Base-by-base conservation (phyloP, 306 rosid genomes). In the Oemleria cerasiformis region DNA sequence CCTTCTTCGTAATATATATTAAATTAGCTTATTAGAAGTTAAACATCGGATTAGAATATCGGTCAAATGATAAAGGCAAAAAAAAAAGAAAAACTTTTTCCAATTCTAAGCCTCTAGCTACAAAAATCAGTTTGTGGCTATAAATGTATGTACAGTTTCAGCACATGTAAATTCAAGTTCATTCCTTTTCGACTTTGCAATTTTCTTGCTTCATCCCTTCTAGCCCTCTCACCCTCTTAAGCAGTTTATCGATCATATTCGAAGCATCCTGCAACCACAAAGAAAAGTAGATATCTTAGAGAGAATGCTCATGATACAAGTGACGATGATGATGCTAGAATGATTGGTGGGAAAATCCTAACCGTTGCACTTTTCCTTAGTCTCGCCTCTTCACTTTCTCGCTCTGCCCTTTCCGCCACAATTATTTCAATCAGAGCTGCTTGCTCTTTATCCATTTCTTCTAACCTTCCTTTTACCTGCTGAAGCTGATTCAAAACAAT, bases 371-470 rank as follows among this genome's bases (percentile, higher is more conserved):
- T 87, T 77, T 70, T 82, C 73, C 88, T 78, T 77, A 91, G 71
- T 70, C 39, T 73, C 61, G 49, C 81, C 79, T 89, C 98, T 75
- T 83, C 96, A 25, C 58, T 38, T 51, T 87, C 85, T 20, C 92
- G 80, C 36, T 87, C 82, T 13, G 84, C 86, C 79, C 86, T 83
- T 72, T 94, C 99, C 79, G 78, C 86, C 5, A 86, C 72, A 68
- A 94, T 80, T 56, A 89, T 77, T 38, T 91, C 92, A 40, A 91
- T 85, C 5, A 94, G 62, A 73, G 81, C 77, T 48, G 76, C 82
- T 78, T 89, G 95, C 62, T 94, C 97, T 63, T 51, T 83, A 72
- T 82, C 88, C 80, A 86, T 15, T 25, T 83, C 91, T 57, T 75
- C 84, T 60, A 83, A 63, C 78, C 71, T 88, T 75, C 60, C 61